Evolutionary conservation across 23 red algal species (phyloP).

Genomic region (Gracilaria domingensis): DNA sequence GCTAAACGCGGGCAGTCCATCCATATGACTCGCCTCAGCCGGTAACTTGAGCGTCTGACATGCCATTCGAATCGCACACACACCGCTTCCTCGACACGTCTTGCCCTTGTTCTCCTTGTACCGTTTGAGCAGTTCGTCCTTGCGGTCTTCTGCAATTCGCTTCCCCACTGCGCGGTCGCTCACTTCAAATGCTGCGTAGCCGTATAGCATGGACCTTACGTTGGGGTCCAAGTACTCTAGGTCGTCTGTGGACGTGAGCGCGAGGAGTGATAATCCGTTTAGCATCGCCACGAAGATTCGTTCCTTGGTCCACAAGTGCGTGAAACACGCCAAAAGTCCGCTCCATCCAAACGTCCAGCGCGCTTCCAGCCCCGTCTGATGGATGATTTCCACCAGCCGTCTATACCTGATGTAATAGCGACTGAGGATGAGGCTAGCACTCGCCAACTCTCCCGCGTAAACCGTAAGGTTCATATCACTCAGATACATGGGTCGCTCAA

Average conservation of each 20-base stretch:
- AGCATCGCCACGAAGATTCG: conserved; percentile 37
- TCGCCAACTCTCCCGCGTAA: conserved; percentile 36
- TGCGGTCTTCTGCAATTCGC: conserved; percentile 21
- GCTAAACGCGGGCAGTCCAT: conserved; percentile 23
- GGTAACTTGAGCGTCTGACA: conserved; percentile 3
- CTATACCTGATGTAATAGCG: neutral
- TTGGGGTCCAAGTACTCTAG: conserved; percentile 30
- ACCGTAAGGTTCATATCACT: conserved; percentile 17
- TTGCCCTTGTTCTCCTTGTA: conserved; percentile 40
- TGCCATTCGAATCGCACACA: conserved; percentile 24
- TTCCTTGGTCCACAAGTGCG: conserved; percentile 26
- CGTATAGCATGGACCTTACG: conserved; percentile 27
- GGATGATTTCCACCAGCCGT: conserved; percentile 37
- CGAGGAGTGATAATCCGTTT: conserved; percentile 40
- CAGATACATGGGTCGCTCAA: conserved; percentile 41
- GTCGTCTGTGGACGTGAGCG: neutral
- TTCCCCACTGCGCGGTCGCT: conserved; percentile 27
- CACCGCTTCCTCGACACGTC: conserved; percentile 23
- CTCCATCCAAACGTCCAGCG: conserved; percentile 62
- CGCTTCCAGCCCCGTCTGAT: conserved; percentile 12
- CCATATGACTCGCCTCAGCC: conserved; percentile 40
- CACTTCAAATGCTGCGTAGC: conserved; percentile 43
- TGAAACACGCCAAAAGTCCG: conserved; percentile 44
- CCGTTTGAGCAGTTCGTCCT: conserved; percentile 8
- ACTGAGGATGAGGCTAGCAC: conserved; percentile 17